Conservation (phyloP, 805 yeast genomes). For the Metschnikowia bowlesiae region DNA sequence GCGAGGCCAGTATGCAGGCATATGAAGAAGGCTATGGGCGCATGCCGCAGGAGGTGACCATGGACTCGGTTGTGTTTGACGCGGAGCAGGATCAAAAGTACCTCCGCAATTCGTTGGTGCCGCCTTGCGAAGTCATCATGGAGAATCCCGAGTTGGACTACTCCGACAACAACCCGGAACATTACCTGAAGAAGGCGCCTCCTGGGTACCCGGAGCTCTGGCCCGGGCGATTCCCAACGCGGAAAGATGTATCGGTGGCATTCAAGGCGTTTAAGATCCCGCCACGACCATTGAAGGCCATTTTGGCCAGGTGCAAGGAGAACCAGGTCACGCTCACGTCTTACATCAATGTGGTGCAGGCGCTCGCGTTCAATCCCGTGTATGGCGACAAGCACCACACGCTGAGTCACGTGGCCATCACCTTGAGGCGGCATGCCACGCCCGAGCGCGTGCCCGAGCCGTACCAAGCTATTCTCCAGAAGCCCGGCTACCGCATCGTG, state of each 20-base stretch:
- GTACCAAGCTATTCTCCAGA: conserved; percentile 17
- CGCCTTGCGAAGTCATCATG: conserved; percentile 31
- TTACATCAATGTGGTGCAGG: conserved; percentile 23
- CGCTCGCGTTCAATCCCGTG: conserved; percentile 27
- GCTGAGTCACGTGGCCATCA: conserved; percentile 28
- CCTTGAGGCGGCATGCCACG: conserved; percentile 26
- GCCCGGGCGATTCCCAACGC: conserved; percentile 28
- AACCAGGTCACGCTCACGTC: conserved; percentile 32
- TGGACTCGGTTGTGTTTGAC: conserved; percentile 19
- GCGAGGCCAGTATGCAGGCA: conserved; percentile 9
- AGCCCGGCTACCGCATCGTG: conserved; percentile 22
- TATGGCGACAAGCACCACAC: conserved; percentile 24
- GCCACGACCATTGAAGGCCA: conserved; percentile 19
- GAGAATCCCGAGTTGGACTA: conserved; percentile 25
- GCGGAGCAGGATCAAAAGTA: conserved; percentile 17
- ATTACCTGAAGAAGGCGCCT: conserved; percentile 21
- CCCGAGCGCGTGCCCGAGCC: conserved; percentile 9
- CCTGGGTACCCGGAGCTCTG: conserved; percentile 21
- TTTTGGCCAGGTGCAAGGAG: conserved; percentile 26
- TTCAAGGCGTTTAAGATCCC: conserved; percentile 27
- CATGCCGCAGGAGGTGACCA: conserved; percentile 3
- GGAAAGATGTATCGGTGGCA: conserved; percentile 15
- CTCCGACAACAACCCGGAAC: conserved; percentile 21
- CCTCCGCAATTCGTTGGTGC: conserved; percentile 29
- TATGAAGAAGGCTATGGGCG: conserved; percentile 12